Evolutionary conservation across 2,329 filamentous ascomycete species (phyloP).

Genomic region (Chaetothyriales sp.): DNA sequence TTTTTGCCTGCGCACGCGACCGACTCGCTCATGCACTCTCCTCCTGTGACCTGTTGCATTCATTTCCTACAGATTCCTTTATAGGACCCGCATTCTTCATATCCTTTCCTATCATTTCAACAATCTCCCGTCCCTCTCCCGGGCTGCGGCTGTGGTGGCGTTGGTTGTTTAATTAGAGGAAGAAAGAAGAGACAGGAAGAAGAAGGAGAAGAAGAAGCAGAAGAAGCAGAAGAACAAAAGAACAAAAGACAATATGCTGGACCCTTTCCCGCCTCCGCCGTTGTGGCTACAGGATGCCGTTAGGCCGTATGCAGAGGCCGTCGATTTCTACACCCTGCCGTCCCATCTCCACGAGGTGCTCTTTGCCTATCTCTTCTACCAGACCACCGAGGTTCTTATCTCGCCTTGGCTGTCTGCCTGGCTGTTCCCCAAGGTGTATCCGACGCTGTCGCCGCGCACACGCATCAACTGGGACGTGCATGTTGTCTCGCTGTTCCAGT

Average conservation of each 20-base stretch:
- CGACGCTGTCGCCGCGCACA: slow-evolving; percentile 38
- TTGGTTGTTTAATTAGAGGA: background rate
- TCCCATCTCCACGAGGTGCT: slow-evolving; percentile 48
- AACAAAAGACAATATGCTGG: slow-evolving; percentile 23
- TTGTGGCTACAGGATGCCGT: slow-evolving; percentile 33
- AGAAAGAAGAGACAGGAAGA: background rate
- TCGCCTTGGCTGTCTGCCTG: slow-evolving; percentile 39
- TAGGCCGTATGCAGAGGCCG: slow-evolving; percentile 36
- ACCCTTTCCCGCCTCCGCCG: slow-evolving; percentile 35
- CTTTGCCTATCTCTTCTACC: slow-evolving; percentile 41
- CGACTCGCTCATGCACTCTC: background rate
- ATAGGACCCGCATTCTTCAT: background rate
- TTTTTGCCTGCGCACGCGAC: background rate
- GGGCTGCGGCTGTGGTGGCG: too few relatives aligned
- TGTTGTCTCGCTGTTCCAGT: slow-evolving; percentile 47
- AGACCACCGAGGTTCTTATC: slow-evolving; percentile 37
- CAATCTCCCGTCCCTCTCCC: background rate
- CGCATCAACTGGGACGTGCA: slow-evolving; percentile 53
- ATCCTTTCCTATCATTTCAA: background rate
- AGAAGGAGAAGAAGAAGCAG: background rate
- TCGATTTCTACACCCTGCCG: slow-evolving; percentile 40
- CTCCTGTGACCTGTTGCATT: background rate
- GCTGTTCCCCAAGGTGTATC: slow-evolving; percentile 42
- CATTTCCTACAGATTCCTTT: background rate
- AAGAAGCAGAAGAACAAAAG: background rate